Conservation (phyloP, 208 protist species). For the Wallacemonas collosoma region DNA sequence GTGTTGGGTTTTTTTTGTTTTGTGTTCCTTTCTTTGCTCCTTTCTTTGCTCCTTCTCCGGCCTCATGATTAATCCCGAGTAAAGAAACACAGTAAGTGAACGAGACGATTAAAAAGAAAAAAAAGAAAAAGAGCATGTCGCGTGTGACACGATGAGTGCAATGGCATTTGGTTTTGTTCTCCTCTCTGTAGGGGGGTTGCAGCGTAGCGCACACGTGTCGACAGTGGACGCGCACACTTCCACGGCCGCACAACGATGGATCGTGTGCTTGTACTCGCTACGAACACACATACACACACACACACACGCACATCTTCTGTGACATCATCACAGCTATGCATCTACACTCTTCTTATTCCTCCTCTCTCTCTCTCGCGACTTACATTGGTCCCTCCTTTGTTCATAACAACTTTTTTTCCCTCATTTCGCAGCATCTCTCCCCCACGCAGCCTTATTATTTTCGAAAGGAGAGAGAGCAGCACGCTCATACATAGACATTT, state of each 20-base stretch:
- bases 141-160: no score
- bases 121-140: neutral
- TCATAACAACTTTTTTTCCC: neutral
- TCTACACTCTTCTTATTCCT: neutral
- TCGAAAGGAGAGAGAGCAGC: neutral
- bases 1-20: slow-evolving; percentile 23
- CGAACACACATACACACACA: no score
- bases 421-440: no score
- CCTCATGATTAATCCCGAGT: neutral
- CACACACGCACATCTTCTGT: no score
- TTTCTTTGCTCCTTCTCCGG: no score
- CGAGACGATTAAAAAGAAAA: slow-evolving; percentile 9
- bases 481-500: neutral
- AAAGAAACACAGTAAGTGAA: neutral
- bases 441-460: neutral
- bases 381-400: neutral
- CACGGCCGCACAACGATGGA: no score
- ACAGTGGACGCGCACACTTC: no score
- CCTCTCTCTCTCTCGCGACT: neutral
- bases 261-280: no score
- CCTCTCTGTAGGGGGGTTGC: neutral
- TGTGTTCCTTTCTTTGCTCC: neutral
- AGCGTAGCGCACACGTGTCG: no score
- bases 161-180: neutral
- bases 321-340: no score